phyloP scores from a whole-genome alignment of 352 stramenopile species.

The Phytophthora meadii region DNA sequence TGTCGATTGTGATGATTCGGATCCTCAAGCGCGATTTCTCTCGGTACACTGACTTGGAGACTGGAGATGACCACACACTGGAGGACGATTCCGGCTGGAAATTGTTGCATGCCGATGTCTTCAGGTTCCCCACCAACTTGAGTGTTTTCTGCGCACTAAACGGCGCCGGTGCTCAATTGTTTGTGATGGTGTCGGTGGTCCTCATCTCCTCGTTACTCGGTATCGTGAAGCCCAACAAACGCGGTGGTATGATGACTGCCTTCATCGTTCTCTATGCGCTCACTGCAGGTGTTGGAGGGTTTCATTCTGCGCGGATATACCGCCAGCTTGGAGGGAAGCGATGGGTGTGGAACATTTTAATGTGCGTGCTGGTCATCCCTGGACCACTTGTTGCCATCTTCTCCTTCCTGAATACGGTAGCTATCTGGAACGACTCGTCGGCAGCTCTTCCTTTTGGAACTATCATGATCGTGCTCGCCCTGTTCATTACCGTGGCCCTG shows the following conservation, averaged over 20 bases:
- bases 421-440: slow-evolving; percentile 95
- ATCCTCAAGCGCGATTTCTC: slow-evolving; percentile 98
- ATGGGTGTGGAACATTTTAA: slow-evolving; percentile 96
- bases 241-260: slow-evolving; percentile 93
- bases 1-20: slow-evolving; percentile 97
- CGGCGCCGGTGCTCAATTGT: slow-evolving; percentile 95
- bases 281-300: slow-evolving; percentile 94
- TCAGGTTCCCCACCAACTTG: slow-evolving; percentile 92
- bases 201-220: slow-evolving; percentile 92
- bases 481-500: slow-evolving; percentile 94
- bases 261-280: slow-evolving; percentile 96
- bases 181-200: slow-evolving; percentile 92
- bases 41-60: slow-evolving; percentile 96
- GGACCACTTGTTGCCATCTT: slow-evolving; percentile 93
- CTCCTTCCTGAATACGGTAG: slow-evolving; percentile 95
- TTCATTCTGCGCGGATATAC: slow-evolving; percentile 93
- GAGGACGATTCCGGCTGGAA: slow-evolving; percentile 99
- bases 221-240: slow-evolving; percentile 94
- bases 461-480: slow-evolving; percentile 94
- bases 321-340: slow-evolving; percentile 94
- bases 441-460: slow-evolving; percentile 96
- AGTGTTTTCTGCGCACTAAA: slow-evolving; percentile 93
- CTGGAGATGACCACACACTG: slow-evolving; percentile 75
- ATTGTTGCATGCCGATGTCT: slow-evolving; percentile 97
- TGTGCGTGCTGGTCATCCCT: slow-evolving; percentile 93